Evolutionary conservation across 352 stramenopile species (phyloP).

Genomic region (Globisporangium parvum): DNA sequence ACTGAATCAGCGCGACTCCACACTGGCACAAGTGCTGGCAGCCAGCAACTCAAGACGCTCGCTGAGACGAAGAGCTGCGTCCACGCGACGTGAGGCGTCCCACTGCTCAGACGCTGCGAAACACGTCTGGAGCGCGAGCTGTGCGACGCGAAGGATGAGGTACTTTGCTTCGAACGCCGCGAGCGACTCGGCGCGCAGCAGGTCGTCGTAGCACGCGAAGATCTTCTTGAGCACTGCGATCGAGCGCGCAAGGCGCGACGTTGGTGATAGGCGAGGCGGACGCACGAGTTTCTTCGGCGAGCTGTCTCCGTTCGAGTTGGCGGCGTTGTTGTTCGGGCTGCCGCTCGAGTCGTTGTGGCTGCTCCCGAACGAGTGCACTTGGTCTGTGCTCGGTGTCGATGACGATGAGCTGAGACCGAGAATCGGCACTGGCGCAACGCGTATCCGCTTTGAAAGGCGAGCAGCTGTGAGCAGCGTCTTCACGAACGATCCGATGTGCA

Average conservation of each 20-base stretch:
- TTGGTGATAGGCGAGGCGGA: too few relatives aligned
- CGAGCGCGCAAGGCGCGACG: neutral
- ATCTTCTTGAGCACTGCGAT: neutral
- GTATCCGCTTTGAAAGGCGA: neutral
- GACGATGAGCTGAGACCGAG: neutral
- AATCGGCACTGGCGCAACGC: neutral
- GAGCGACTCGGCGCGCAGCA: conserved; percentile 1
- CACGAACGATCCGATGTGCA: neutral
- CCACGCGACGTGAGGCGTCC: neutral
- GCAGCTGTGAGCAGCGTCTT: neutral
- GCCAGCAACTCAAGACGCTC: conserved; percentile 7
- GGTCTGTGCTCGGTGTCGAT: neutral
- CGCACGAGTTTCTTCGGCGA: conserved; percentile 5
- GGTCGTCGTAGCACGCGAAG: neutral
- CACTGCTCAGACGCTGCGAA: neutral
- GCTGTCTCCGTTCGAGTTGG: neutral
- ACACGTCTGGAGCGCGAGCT: conserved; percentile 4
- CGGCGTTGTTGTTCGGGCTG: neutral
- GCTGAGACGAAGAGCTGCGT: neutral
- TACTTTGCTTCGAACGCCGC: neutral
- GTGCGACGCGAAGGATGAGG: neutral
- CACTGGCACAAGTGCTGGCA: neutral
- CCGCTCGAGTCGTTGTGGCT: neutral
- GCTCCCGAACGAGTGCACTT: neutral
- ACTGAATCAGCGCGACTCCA: neutral